Evolutionary conservation across 805 yeast species (phyloP).

Genomic region (Candida maltosa): DNA sequence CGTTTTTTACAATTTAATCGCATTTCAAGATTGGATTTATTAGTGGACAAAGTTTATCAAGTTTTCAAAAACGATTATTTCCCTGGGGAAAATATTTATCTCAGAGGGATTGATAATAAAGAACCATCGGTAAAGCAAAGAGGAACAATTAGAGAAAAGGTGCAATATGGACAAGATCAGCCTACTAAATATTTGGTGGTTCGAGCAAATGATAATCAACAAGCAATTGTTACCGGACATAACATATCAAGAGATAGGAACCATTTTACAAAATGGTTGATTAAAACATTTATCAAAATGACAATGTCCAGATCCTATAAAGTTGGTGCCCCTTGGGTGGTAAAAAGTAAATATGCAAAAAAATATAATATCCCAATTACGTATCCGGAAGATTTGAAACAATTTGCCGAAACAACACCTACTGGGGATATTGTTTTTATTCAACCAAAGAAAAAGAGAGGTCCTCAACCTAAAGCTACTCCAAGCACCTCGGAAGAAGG

Average conservation of each 20-base stretch:
- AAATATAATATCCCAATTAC: constrained; percentile 63
- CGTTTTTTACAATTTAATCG: constrained; percentile 79
- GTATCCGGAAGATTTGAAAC: constrained; percentile 53
- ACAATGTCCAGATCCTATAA: constrained; percentile 74
- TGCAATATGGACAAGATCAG: constrained; percentile 54
- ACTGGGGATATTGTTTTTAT: constrained; percentile 23
- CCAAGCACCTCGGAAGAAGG: constrained; percentile 2
- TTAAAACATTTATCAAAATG: constrained; percentile 83
- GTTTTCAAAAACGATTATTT: constrained; percentile 78
- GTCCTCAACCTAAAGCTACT: neutral
- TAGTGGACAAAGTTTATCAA: constrained; percentile 83
- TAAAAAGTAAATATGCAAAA: constrained; percentile 70
- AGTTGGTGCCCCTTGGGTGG: constrained; percentile 95
- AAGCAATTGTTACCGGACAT: constrained; percentile 67
- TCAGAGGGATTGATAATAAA: constrained; percentile 31
- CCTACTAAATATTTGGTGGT: constrained; percentile 66
- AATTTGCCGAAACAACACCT: constrained; percentile 31
- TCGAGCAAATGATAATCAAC: constrained; percentile 48
- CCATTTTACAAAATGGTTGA: constrained; percentile 83
- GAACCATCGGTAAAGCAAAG: constrained; percentile 27
- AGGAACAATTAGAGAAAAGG: constrained; percentile 81
- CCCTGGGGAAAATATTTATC: constrained; percentile 83
- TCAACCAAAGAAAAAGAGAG: constrained; percentile 6
- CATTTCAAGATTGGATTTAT: constrained; percentile 74
- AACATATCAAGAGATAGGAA: constrained; percentile 81